Conservation (phyloP, 2,329 filamentous ascomycete genomes). For the Fusarium nisikadoi region DNA sequence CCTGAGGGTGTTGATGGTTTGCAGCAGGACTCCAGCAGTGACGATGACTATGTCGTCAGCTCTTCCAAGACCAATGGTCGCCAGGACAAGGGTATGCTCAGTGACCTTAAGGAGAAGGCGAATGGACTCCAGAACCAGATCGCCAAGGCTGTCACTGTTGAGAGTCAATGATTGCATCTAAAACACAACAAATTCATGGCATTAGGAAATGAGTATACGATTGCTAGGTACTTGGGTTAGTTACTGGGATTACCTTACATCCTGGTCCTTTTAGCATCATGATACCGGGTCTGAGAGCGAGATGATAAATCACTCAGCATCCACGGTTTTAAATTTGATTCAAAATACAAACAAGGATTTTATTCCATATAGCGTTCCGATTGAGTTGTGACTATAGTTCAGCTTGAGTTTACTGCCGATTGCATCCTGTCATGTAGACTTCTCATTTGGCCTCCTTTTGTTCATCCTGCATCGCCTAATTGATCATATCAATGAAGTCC, state of each 20-base stretch:
- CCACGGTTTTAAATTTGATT: constrained; percentile 27
- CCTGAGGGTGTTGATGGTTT: constrained; percentile 37
- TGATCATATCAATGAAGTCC: not conserved
- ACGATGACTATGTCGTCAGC: constrained; percentile 19
- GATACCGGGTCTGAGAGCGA: constrained; percentile 33
- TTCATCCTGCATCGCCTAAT: rapidly evolving
- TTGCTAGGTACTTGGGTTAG: not conserved
- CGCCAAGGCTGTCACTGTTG: constrained; percentile 23
- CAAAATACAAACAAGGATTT: constrained; percentile 16
- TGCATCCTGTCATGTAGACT: no score
- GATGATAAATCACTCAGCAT: constrained; percentile 37
- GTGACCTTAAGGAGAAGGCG: constrained; percentile 31
- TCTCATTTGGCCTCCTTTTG: rapidly evolving
- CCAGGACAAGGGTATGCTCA: constrained; percentile 9
- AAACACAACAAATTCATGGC: not conserved
- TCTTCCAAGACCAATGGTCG: constrained; percentile 12
- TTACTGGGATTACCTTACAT: not conserved
- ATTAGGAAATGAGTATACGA: constrained; percentile 3
- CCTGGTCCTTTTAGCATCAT: constrained; percentile 1
- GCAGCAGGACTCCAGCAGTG: constrained; percentile 19
- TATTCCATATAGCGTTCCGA: not conserved
- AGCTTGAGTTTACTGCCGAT: not conserved
- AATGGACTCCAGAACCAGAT: constrained; percentile 18
- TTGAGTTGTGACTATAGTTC: not conserved
- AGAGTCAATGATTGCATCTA: constrained; percentile 8